These are phyloP conservation scores for Colletotrichum destructivum DNA, from an alignment of 2,329 filamentous ascomycete species.

Conservation along the genomic window DNA sequence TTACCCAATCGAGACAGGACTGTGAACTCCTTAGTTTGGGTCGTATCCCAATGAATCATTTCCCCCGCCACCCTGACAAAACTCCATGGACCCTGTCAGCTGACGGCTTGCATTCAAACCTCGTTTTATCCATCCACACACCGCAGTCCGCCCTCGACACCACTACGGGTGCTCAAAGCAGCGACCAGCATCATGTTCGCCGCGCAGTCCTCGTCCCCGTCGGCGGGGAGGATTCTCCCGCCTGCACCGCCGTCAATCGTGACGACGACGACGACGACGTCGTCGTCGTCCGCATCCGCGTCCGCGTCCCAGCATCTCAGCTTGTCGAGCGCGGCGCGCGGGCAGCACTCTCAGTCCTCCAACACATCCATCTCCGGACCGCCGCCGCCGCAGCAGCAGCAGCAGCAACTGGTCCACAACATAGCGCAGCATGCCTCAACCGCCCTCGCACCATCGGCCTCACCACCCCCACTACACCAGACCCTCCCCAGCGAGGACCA, in stretches of 20 bases:
- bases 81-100: not conserved
- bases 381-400: not conserved
- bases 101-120: too few relatives aligned
- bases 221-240: conserved; percentile 24
- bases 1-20: conserved; percentile 31
- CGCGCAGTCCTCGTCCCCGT: conserved; percentile 25
- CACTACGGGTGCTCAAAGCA: not conserved
- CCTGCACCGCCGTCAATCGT: conserved; percentile 22
- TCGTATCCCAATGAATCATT: not conserved
- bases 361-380: conserved; percentile 39
- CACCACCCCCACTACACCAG: conserved; percentile 47
- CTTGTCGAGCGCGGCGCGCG: conserved; percentile 39
- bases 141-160: not conserved
- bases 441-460: conserved; percentile 2
- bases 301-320: conserved; percentile 26
- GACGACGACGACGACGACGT: conserved; percentile 17
- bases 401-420: not conserved
- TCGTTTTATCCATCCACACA: too few relatives aligned
- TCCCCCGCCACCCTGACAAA: conserved; percentile 11
- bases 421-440: conserved; percentile 15
- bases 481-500: conserved; percentile 60
- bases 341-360: conserved; percentile 31
- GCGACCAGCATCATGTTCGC: conserved; percentile 33
- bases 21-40: conserved; percentile 6
- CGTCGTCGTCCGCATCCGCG: not conserved